Evolutionary conservation across 2,329 filamentous ascomycete species (phyloP).

Genomic region (Microcyclospora tardicrescens): DNA sequence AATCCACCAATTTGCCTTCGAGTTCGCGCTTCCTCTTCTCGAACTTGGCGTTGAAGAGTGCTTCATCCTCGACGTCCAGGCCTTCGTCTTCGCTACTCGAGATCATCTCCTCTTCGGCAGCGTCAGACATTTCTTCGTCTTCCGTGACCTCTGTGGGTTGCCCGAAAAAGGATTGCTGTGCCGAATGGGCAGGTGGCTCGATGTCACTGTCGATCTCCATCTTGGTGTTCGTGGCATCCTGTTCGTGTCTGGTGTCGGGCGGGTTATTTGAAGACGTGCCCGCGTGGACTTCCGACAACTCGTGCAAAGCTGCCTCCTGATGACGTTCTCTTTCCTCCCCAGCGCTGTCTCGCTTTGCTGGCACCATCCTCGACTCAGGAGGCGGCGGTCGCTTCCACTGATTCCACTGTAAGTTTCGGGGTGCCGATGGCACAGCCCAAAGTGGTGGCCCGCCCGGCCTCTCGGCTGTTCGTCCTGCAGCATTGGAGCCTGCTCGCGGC

Average conservation of each 20-base stretch:
- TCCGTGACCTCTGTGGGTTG: slow-evolving; percentile 10
- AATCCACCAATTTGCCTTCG: slow-evolving; percentile 30
- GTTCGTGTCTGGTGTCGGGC: neutral
- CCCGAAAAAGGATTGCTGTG: slow-evolving; percentile 21
- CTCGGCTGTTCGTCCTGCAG: slow-evolving; percentile 19
- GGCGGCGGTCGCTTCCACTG: slow-evolving; percentile 11
- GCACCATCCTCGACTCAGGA: slow-evolving; percentile 19
- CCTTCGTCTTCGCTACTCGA: slow-evolving; percentile 33
- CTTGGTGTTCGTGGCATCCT: slow-evolving; percentile 6
- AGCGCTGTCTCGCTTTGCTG: slow-evolving; percentile 33
- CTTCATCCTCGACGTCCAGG: slow-evolving; percentile 34
- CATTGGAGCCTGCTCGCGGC: slow-evolving; percentile 26
- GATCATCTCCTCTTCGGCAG: slow-evolving; percentile 12
- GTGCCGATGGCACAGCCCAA: slow-evolving; percentile 8
- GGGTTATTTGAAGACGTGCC: neutral
- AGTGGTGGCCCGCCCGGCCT: slow-evolving; percentile 4
- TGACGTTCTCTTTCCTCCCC: slow-evolving; percentile 27
- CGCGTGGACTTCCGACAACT: neutral
- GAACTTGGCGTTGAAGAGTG: slow-evolving; percentile 34
- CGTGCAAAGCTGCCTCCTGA: neutral
- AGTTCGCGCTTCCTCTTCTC: slow-evolving; percentile 32
- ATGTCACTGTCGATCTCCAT: slow-evolving; percentile 15
- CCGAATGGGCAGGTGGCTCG: slow-evolving; percentile 12
- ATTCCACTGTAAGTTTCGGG: slow-evolving; percentile 9
- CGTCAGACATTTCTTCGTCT: slow-evolving; percentile 10